These are phyloP conservation scores for Zea mays DNA, from an alignment of 176 grass and related monocot genomes.

Conservation along the genomic window DNA sequence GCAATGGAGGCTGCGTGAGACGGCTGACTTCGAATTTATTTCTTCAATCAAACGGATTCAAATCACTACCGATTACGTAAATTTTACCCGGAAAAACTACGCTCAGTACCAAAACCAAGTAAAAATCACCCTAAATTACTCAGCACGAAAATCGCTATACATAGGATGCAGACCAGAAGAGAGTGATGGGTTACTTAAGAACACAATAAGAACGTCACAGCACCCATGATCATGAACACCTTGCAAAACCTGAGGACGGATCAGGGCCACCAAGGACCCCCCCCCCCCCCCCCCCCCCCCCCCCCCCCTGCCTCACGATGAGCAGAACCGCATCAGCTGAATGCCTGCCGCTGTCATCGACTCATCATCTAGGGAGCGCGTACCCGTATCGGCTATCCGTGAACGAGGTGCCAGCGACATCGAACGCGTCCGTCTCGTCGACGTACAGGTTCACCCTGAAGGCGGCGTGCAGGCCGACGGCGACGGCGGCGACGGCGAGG, in stretches of 20 bases:
- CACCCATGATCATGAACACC: constrained; percentile 14
- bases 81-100: not conserved
- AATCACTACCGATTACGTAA: constrained; percentile 12
- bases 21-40: not conserved
- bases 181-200: not conserved
- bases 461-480: constrained; percentile 67
- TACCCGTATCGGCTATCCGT: constrained; percentile 45
- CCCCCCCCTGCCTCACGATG: not conserved
- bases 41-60: not conserved
- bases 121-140: not conserved
- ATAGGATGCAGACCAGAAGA: not conserved
- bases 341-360: not conserved
- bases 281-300: not conserved
- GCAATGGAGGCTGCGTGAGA: not conserved
- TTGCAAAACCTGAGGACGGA: constrained; percentile 10
- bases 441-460: constrained; percentile 70
- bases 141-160: constrained; percentile 22
- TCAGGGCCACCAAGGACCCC: constrained; percentile 10
- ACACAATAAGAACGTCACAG: not conserved
- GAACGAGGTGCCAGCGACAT: constrained; percentile 54
- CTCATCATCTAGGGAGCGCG: constrained; percentile 49
- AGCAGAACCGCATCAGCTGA: not conserved
- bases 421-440: constrained; percentile 69
- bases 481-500: constrained; percentile 43
- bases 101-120: not conserved